A percentile compares a stretch with the other conserved stretches of the same genome.
phyloP scores from a whole-genome alignment of 2,329 filamentous ascomycete genomes.

The Neodidymelliopsis sp. region DNA sequence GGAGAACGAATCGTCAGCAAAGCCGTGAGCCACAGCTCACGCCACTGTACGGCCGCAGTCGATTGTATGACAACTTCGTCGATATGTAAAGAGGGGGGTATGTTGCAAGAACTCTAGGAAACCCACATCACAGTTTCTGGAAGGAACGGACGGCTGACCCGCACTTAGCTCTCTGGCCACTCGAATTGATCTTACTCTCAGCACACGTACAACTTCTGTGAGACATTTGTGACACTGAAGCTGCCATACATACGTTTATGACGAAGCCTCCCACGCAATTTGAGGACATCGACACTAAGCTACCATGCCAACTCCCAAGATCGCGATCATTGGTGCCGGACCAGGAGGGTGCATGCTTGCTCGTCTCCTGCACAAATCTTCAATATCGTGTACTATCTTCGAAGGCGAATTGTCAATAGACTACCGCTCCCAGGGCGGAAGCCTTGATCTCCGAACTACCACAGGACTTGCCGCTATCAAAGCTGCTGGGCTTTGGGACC shows the following conservation, averaged over 20 bases:
- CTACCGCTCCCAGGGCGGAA: slow-evolving; percentile 52
- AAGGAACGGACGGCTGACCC: no score
- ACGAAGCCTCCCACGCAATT: no score
- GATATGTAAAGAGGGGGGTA: no score
- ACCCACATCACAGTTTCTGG: no score
- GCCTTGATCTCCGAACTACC: slow-evolving; percentile 60
- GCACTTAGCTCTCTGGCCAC: no score
- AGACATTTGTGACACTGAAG: no score
- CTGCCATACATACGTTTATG: no score
- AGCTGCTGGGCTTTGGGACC: slow-evolving; percentile 58
- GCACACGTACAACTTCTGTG: no score
- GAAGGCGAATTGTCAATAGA: slow-evolving; percentile 45
- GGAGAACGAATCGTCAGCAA: background rate
- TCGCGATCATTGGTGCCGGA: slow-evolving; percentile 51
- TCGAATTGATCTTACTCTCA: no score
- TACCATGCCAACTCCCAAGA: slow-evolving; percentile 30
- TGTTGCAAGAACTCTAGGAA: no score
- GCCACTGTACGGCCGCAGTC: background rate
- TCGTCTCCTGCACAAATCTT: slow-evolving; percentile 57
- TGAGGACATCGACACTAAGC: background rate
- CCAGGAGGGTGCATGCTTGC: slow-evolving; percentile 61
- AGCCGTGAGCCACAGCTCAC: background rate
- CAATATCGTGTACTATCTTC: slow-evolving; percentile 59
- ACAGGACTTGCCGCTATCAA: slow-evolving; percentile 61
- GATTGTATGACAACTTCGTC: no score